Evolutionary conservation across 2,329 filamentous ascomycete species (phyloP), one percentile per base, ranked within the genome.

Genomic region (Exophiala oligosperma): DNA sequence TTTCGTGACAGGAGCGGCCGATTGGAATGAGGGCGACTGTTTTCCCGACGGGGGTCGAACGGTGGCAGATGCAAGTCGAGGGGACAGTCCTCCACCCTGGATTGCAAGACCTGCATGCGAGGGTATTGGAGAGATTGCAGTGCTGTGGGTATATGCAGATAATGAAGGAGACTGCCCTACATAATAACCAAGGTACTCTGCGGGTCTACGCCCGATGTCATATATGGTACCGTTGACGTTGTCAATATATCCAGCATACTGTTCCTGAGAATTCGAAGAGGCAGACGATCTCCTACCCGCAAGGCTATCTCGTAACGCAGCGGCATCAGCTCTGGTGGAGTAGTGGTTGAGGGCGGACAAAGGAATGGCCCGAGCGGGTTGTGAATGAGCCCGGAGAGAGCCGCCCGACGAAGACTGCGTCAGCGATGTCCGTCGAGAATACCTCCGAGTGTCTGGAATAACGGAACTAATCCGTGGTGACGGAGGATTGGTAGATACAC

Each of bases 111-210:
- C 75, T 49, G 72, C 70, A n/a, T 70, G 69, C 6, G 72, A 63
- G 11, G 74, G 68, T 8, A 76, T 59, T 14, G 74, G 72, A 21
- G 75, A 72, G 17, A 74, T 59, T 59, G 75, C 70, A 4, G 70
- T 65, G 32, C 69, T 73, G 24, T 76, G 73, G 54, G 75, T 72
- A 61, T 74, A 75, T 12, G 72, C 64, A 54, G 75, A 73, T 46
- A 76, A 60, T 49, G 77, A 77, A 24, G 75, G 74, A 11, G 76
- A 74, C 47, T 73, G 75, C 47, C 73, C 72, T 40, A 79, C 64
- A 63, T 78, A 79, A 63, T 79, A 79, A 23, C 76, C 72, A 60
- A 77, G 66, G 62, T 76, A 77, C 49, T 79, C 77, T n/a, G 74
- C 68, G 8, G 71, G 64, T 46, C 76, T 57, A 76, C 75, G 52